Base-by-base conservation (phyloP, 1,284 basidiomycete species). In the Cryptococcus amylolentus region DNA sequence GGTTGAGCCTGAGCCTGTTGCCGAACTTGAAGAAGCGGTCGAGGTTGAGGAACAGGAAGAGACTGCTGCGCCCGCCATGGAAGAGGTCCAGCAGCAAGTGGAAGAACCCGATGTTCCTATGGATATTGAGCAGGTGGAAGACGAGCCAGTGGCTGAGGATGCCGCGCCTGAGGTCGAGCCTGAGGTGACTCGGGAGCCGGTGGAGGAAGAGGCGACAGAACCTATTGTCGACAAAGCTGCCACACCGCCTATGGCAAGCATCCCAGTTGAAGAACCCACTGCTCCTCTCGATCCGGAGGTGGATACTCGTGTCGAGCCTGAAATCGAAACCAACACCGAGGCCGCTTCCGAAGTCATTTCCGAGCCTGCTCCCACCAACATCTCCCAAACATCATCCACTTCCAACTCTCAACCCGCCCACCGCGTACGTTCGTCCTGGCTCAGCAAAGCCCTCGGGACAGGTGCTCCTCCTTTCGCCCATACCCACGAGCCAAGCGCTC, bases 391-490 rank as follows among this genome's bases (percentile, higher is more conserved):
- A 35, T 35, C 31, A 10, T 43, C 6, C 41, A 23, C 41, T 23
- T 43, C n/a, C 23, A n/a, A 43, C 14, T 16, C 58, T 2, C 51
- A 63, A 20, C 66, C 70, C 2, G 49, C 62, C 2, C 64, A 65
- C 7, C 67, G 69, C 58, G 72, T 73, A 48, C 71, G 71, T 45
- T 72, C 68, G 6, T 77, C 75, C 2, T 76, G 72, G 75, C 69
- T 75, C 16, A 66, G 54, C 54, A 71, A 72, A 60, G 75, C 73
- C 18, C 70, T 75, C 20, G 72, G 70, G 6, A 61, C 64, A 23
- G 67, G 61, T 46, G 54, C 69, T 10, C 60, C 67, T 8, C 66
- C 67, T 1, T 46, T 64, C 43, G 41, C 61, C 13, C 52, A 52
- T 16, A 27, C 42, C 1, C 37, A 16, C 13, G 59, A 58, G 6